Conservation (phyloP, 345 rosid genomes). For the Eucalyptus victrix region DNA sequence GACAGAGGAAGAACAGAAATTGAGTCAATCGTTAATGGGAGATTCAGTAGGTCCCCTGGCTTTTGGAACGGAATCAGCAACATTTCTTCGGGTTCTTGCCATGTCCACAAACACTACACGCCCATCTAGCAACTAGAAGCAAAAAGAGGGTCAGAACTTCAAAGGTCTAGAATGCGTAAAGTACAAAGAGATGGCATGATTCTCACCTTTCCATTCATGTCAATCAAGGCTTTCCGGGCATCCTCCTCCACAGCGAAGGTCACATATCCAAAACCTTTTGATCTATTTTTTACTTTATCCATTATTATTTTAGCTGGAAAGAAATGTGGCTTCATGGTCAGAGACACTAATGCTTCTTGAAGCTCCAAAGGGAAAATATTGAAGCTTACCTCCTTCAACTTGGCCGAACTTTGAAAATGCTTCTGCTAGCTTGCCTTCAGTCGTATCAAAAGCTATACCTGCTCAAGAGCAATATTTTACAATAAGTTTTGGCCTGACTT, state of each 20-base stretch:
- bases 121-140: conserved; percentile 50
- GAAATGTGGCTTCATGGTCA: neutral
- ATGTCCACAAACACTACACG: conserved; percentile 35
- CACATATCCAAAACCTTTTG: conserved; percentile 54
- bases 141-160: neutral
- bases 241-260: conserved; percentile 30
- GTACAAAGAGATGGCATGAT: neutral
- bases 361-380: neutral
- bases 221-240: conserved; percentile 34
- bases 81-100: neutral
- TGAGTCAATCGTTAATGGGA: conserved; percentile 3
- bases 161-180: neutral
- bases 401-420: conserved; percentile 52
- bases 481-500: neutral
- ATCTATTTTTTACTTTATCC: conserved; percentile 21
- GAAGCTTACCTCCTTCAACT: conserved; percentile 30
- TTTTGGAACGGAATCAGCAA: neutral
- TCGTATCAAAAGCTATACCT: conserved; percentile 44
- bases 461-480: neutral
- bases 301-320: conserved; percentile 26
- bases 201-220: conserved; percentile 49
- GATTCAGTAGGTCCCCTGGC: neutral
- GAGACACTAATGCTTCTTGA: neutral
- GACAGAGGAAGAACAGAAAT: neutral
- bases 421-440: conserved; percentile 19